Conservation (phyloP, 495 filamentous ascomycete species). For the Durotheca rogersii region DNA sequence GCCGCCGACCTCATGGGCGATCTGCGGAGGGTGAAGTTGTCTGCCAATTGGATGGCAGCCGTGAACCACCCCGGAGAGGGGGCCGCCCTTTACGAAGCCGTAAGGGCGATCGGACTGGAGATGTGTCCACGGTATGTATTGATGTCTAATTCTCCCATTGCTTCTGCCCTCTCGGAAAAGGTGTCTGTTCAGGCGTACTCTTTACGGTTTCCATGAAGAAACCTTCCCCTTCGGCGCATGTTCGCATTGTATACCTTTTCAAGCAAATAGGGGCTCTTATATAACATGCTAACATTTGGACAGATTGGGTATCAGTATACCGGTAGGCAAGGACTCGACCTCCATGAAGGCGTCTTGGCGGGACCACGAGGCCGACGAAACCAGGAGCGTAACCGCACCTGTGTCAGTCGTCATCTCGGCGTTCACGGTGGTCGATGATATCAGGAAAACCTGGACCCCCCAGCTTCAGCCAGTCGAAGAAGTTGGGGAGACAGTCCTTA, state of each 20-base stretch:
- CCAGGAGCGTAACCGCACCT: constrained; percentile 87
- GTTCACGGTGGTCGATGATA: constrained; percentile 78
- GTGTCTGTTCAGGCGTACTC: too few relatives aligned
- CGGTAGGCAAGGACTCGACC: constrained; percentile 96
- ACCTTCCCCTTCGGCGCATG: too few relatives aligned
- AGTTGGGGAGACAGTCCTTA: constrained; percentile 82
- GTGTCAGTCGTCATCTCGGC: constrained; percentile 88
- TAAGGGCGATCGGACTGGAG: constrained; percentile 90
- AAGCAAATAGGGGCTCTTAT: too few relatives aligned
- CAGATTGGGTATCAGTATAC: constrained; percentile 83
- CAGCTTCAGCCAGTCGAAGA: constrained; percentile 79
- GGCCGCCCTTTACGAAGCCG: constrained; percentile 90
- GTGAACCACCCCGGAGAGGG: constrained; percentile 91
- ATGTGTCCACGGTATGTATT: constrained; percentile 70
- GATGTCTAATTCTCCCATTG: constrained; percentile 44
- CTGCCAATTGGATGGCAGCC: constrained; percentile 98
- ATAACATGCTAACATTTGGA: constrained; percentile 2
- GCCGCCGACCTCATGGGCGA: constrained; percentile 80
- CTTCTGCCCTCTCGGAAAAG: too few relatives aligned
- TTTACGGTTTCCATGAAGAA: too few relatives aligned
- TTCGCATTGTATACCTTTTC: too few relatives aligned
- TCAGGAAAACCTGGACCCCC: constrained; percentile 89
- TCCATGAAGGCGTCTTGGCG: constrained; percentile 99
- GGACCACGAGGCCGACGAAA: constrained; percentile 62
- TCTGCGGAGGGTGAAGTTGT: constrained; percentile 76